These are phyloP conservation scores for Inga oerstediana DNA, from an alignment of 306 rosid genomes.

Conservation along the genomic window DNA sequence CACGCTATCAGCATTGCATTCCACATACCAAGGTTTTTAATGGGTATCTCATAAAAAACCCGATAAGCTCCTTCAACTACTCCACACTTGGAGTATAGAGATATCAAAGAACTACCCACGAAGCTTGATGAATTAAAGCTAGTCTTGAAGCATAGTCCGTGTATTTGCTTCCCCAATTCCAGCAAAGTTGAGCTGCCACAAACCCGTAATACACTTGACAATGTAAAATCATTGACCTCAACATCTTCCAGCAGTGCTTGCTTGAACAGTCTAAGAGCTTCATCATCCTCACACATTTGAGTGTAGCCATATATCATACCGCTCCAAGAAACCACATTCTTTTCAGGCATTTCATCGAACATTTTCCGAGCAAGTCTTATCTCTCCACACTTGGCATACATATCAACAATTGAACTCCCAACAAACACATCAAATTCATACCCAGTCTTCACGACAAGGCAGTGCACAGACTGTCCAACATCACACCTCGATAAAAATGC, in stretches of 20 bases:
- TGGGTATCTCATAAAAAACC: conserved; percentile 59
- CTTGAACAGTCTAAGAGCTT: conserved; percentile 66
- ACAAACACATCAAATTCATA: conserved; percentile 63
- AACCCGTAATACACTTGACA: conserved; percentile 78
- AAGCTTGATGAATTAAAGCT: conserved; percentile 71
- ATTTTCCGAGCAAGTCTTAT: conserved; percentile 47
- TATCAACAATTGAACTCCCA: conserved; percentile 72
- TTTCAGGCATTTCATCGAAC: conserved; percentile 76
- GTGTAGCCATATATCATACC: conserved; percentile 82
- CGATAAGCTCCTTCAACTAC: conserved; percentile 71
- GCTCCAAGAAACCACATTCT: conserved; percentile 84
- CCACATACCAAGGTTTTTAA: conserved; percentile 87
- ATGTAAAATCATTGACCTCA: conserved; percentile 77
- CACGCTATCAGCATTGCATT: conserved; percentile 82
- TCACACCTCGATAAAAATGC: conserved; percentile 51
- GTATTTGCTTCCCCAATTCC: conserved; percentile 76
- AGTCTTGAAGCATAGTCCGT: conserved; percentile 74
- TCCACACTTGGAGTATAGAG: conserved; percentile 77
- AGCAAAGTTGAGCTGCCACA: conserved; percentile 65
- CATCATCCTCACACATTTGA: conserved; percentile 66
- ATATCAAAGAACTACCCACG: conserved; percentile 80
- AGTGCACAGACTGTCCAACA: conserved; percentile 52
- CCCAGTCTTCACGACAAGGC: conserved; percentile 60
- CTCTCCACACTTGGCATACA: conserved; percentile 67
- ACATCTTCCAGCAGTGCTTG: conserved; percentile 46